Conservation (phyloP, 306 rosid species). For the Inga oerstediana region DNA sequence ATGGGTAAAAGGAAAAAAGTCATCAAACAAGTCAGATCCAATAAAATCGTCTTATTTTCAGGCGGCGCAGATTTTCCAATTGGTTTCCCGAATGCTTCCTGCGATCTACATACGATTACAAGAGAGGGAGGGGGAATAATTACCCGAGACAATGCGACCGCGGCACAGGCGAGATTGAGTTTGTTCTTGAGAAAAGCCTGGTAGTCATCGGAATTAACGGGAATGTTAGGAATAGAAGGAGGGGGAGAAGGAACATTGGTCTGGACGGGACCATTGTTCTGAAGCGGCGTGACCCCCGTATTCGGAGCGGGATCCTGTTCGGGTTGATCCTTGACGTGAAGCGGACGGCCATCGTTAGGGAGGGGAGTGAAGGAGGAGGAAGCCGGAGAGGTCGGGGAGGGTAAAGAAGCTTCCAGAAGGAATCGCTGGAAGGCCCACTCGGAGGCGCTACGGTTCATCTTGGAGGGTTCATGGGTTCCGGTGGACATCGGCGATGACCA, state of each 20-base stretch:
- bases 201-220: constrained; percentile 63
- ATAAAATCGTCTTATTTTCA: background rate
- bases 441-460: constrained; percentile 76
- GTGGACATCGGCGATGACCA: constrained; percentile 43
- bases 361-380: constrained; percentile 40
- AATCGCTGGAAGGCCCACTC: constrained; percentile 94
- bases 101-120: background rate
- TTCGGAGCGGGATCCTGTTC: background rate
- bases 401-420: constrained; percentile 53
- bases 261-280: background rate
- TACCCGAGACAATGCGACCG: constrained; percentile 80
- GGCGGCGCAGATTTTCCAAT: background rate
- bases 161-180: constrained; percentile 93
- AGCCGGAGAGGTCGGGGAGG: constrained; percentile 31
- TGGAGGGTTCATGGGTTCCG: constrained; percentile 29
- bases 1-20: background rate
- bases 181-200: constrained; percentile 80
- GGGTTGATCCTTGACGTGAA: constrained; percentile 44
- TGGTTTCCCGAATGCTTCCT: background rate
- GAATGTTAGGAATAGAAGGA: constrained; percentile 30
- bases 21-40: background rate
- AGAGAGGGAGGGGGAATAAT: background rate
- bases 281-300: background rate
- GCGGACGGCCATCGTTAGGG: constrained; percentile 34
- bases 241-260: constrained; percentile 16